A percentile compares a stretch with the other conserved stretches of the same genome.
Evolutionary conservation across 495 filamentous ascomycete genomes (phyloP).

Genomic region (Penicillium mononematosum): DNA sequence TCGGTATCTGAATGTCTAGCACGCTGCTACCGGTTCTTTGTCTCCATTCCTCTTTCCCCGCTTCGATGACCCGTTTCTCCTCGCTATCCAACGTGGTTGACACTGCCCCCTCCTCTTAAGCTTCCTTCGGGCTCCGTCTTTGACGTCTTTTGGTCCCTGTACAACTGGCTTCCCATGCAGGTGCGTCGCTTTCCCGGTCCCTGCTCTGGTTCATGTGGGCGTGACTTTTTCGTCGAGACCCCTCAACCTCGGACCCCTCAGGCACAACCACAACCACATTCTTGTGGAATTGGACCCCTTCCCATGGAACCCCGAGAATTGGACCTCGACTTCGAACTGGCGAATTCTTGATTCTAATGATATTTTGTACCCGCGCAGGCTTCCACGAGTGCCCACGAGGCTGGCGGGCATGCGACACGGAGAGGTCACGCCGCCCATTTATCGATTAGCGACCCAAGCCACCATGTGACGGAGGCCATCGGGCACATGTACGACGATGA

Average conservation of each 20-base stretch:
- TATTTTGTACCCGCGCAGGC: slow-evolving; percentile 34
- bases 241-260: slow-evolving; percentile 5
- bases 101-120: slow-evolving; percentile 18
- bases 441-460: slow-evolving; percentile 76
- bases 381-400: slow-evolving; percentile 53
- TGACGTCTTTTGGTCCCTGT: slow-evolving; percentile 30
- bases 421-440: slow-evolving; percentile 65
- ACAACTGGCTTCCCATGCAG: slow-evolving; percentile 45
- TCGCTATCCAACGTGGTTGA: slow-evolving; percentile 25
- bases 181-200: slow-evolving; percentile 24
- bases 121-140: slow-evolving; percentile 30
- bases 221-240: background rate
- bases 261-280: slow-evolving; percentile 4
- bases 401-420: slow-evolving; percentile 52
- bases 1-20: slow-evolving; percentile 17
- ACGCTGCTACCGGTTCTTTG: slow-evolving; percentile 9
- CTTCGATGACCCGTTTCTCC: slow-evolving; percentile 45
- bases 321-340: background rate
- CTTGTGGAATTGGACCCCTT: slow-evolving; percentile 1
- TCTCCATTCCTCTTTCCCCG: slow-evolving; percentile 32
- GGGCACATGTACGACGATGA: slow-evolving; percentile 92
- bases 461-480: slow-evolving; percentile 98
- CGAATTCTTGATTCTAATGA: slow-evolving; percentile 12
- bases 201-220: background rate
- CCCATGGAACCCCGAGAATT: background rate